phyloP scores from a whole-genome alignment of 179 eudicot species.

The Drosera spatulata region DNA sequence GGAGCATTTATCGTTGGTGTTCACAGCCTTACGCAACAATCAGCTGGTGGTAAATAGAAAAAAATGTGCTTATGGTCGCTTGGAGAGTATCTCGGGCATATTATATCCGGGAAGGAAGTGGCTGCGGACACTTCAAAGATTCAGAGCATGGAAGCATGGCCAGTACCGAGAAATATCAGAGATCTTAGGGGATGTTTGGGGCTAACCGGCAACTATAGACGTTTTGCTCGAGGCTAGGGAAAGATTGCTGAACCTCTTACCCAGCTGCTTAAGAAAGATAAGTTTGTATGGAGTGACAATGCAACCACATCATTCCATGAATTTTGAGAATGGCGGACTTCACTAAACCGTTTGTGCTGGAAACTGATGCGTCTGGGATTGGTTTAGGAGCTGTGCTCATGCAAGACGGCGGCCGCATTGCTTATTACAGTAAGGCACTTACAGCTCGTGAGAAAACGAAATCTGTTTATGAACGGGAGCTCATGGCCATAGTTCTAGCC shows the following conservation, averaged over 20 bases:
- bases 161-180: not conserved
- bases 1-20: not conserved
- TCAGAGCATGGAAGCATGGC: not conserved
- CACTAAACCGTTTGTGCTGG: not conserved
- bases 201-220: not conserved
- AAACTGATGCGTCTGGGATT: not conserved
- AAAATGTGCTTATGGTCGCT: no score
- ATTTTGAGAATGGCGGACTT: not conserved
- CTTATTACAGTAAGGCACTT: conserved; percentile 2
- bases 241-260: not conserved
- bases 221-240: not conserved
- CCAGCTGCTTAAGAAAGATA: not conserved
- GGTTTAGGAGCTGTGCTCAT: not conserved
- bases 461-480: conserved; percentile 3
- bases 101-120: not conserved
- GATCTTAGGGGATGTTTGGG: not conserved
- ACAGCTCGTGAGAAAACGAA: no score
- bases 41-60: no score
- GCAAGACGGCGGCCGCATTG: conserved; percentile 1
- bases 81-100: not conserved
- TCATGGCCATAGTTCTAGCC: conserved; percentile 4
- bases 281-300: not conserved
- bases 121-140: not conserved
- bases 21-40: not conserved
- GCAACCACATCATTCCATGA: not conserved